These are phyloP conservation scores for Backusella psychrophila DNA, from an alignment of 192 early-diverging fungal genomes.

Conservation along the genomic window DNA sequence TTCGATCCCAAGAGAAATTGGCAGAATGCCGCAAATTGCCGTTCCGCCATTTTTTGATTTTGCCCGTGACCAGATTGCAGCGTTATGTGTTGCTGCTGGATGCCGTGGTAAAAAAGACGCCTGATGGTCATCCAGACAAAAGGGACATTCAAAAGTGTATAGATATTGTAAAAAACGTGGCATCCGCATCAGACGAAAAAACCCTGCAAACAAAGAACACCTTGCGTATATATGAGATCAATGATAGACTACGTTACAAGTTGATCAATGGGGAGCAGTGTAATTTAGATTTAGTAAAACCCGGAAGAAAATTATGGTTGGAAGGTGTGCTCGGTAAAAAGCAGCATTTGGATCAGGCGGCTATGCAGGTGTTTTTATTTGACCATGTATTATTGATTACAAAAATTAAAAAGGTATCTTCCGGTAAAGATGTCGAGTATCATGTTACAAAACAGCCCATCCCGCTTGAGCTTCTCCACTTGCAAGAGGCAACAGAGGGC, in stretches of 20 bases:
- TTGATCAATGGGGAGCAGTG: conserved; percentile 26
- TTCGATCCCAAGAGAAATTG: conserved; percentile 50
- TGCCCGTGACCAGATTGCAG: conserved; percentile 84
- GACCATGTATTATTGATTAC: conserved; percentile 84
- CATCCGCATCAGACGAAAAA: conserved; percentile 13
- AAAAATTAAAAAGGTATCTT: conserved; percentile 45
- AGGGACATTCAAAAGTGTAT: conserved; percentile 46
- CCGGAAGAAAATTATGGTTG: conserved; percentile 67
- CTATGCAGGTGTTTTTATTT: conserved; percentile 79
- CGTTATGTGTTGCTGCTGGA: conserved; percentile 83
- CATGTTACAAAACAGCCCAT: conserved; percentile 71
- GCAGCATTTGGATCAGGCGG: conserved; percentile 51
- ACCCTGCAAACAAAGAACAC: conserved; percentile 16
- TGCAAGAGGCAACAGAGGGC: conserved; percentile 33
- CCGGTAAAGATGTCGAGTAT: conserved; percentile 56
- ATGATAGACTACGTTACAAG: conserved; percentile 27
- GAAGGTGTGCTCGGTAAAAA: conserved; percentile 68
- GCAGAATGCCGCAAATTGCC: conserved; percentile 25
- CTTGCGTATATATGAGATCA: conserved; percentile 26
- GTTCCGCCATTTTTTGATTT: conserved; percentile 50
- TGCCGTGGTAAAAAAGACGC: conserved; percentile 79
- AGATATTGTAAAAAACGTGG: conserved; percentile 17
- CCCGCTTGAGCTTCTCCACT: conserved; percentile 70
- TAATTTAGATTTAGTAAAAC: conserved; percentile 70
- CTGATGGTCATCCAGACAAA: conserved; percentile 76